Base-by-base conservation (phyloP, 805 yeast genomes). In the Saccharomycopsis synnaedendra region DNA sequence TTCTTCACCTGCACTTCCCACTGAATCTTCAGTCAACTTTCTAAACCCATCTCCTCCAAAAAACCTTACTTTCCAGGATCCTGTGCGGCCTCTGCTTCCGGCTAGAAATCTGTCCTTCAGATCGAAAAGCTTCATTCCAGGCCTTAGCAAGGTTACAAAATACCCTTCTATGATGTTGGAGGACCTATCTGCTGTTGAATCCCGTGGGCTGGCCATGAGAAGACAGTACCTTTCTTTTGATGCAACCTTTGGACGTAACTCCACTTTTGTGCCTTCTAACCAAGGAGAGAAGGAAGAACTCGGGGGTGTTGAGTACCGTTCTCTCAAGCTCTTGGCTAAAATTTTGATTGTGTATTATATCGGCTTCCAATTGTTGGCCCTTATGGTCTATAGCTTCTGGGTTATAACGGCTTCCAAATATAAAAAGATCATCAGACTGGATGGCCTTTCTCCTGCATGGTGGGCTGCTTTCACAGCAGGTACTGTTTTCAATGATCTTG, bases 241-340 rank as follows among this genome's bases (percentile, higher is more conserved):
- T 33, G 97, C 97, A 2, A 85, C 93, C 0, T 74, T 93, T 35
- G 97, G 96, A 7, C 75, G 97, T 62, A 93, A 93, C 63, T 90
- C 97, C 0, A 82, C 89, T 0, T 93, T 93, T 68, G 83, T 87
- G 2, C 83, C 83, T 10, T 63, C 93, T 40, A 78, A 86, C 3
- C 85, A 80, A 36, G 80, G 74, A 29, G 97, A 93, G 62, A 88
- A 86, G 58, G 94, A 85, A 50, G 99, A 93, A 61, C 66, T 93
- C 37, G 99, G 98, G 37, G 99, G 98, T 44, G 96, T 93, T 10
- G 99, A 93, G 60, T 93, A 93, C 61, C 74, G 97, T 41, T 87
- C 99, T 0, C 72, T 85, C 49, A 87, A 87, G 58, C 66, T 88
- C 6, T 66, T 93, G 48, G 77, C 83, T 49, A 74, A 75, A 54